phyloP scores from a whole-genome alignment of 2,329 filamentous ascomycete species.

The Apiospora kogelbergensis region DNA sequence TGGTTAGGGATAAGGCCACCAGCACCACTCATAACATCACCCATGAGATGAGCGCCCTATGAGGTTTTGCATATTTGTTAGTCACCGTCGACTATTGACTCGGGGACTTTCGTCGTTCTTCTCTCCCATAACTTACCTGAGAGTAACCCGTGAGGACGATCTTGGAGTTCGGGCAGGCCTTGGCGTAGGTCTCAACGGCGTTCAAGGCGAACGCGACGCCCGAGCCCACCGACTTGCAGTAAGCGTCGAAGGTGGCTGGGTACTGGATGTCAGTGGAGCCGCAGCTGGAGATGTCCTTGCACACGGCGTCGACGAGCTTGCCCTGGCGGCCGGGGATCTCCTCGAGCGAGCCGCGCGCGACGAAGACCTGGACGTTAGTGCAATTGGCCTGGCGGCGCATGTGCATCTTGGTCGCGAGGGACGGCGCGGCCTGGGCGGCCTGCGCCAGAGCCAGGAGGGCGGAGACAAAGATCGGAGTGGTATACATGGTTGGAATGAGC shows the following conservation, averaged over 20 bases:
- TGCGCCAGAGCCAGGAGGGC: not conserved
- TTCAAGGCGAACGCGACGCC: not conserved
- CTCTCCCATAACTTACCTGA: not conserved
- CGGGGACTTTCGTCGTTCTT: not conserved
- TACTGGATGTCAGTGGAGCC: conserved; percentile 6
- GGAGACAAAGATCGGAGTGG: not conserved
- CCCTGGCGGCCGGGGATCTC: conserved; percentile 8
- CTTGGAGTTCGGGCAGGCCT: not conserved
- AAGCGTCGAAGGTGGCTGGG: conserved; percentile 8
- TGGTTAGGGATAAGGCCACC: not conserved
- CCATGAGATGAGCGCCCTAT: conserved; percentile 3
- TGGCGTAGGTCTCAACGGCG: not conserved
- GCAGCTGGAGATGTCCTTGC: not conserved
- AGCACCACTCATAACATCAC: not conserved
- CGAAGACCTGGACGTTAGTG: conserved; percentile 1
- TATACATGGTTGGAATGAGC: not conserved
- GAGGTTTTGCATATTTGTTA: not conserved
- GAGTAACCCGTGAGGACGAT: conserved; percentile 7
- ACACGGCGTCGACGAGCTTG: conserved; percentile 6
- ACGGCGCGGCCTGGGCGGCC: not conserved
- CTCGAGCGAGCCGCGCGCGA: conserved; percentile 7
- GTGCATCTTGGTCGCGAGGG: not conserved
- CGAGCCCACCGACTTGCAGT: conserved; percentile 1
- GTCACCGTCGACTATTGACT: not conserved
- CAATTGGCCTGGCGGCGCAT: not conserved